Evolutionary conservation across 176 grass and related monocot species (phyloP).

Genomic region (Metroxylon sagu): DNA sequence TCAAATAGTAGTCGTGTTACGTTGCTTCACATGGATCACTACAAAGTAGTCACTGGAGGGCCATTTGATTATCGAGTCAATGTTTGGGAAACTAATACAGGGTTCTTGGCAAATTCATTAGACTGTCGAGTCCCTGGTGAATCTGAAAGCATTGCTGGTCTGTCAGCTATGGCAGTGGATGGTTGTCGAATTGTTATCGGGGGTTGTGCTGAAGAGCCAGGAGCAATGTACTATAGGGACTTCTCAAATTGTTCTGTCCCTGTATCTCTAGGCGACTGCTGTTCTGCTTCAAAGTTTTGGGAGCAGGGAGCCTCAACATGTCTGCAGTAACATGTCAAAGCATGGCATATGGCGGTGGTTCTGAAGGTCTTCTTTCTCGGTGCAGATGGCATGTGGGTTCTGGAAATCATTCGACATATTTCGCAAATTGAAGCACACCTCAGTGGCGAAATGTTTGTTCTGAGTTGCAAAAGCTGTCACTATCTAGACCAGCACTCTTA

Average conservation of each 20-base stretch:
- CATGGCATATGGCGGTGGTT: no score
- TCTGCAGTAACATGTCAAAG: no score
- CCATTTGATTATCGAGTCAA: slow-evolving; percentile 35
- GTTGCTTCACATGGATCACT: slow-evolving; percentile 71
- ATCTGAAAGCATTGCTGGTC: slow-evolving; percentile 2
- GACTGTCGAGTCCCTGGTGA: slow-evolving; percentile 24
- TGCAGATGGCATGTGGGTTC: no score
- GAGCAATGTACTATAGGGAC: slow-evolving; percentile 41
- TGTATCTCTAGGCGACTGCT: slow-evolving; percentile 23
- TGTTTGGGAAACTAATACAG: slow-evolving; percentile 48
- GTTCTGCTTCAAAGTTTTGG: slow-evolving; percentile 56
- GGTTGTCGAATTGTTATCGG: slow-evolving; percentile 46
- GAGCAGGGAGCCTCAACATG: background rate
- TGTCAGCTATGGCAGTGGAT: slow-evolving; percentile 61
- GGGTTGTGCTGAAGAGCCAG: slow-evolving; percentile 18
- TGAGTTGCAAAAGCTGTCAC: no score
- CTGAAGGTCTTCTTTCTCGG: no score
- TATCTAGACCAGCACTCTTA: no score
- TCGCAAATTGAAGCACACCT: no score
- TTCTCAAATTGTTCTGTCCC: slow-evolving; percentile 38
- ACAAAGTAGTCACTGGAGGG: slow-evolving; percentile 65
- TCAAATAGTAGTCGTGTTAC: slow-evolving; percentile 40
- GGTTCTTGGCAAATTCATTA: slow-evolving; percentile 44
- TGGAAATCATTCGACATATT: no score
- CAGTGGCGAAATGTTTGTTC: no score